phyloP scores from a whole-genome alignment of 2,329 filamentous ascomycete species.

The Sporothrix dimorphospora region DNA sequence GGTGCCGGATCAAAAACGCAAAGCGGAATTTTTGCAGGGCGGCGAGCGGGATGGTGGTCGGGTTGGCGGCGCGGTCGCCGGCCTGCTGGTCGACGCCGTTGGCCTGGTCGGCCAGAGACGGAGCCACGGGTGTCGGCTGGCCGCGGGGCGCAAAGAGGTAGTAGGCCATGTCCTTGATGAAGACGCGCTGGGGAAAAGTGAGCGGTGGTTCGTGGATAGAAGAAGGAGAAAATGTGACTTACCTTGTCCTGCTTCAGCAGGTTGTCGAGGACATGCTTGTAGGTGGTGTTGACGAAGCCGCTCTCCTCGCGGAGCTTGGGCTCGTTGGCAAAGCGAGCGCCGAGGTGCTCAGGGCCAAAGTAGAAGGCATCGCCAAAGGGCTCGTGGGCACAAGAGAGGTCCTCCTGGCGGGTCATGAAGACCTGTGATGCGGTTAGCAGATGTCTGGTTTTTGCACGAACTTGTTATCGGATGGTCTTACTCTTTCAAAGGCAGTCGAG shows the following conservation, averaged over 20 bases:
- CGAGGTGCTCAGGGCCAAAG: constrained; percentile 87
- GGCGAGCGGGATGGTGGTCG: constrained; percentile 77
- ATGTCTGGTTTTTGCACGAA: background rate
- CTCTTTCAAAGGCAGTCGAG: constrained; percentile 95
- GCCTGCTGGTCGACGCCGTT: constrained; percentile 43
- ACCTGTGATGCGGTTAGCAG: constrained; percentile 58
- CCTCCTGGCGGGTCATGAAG: constrained; percentile 91
- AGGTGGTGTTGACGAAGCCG: constrained; percentile 72
- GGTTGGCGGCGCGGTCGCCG: constrained; percentile 65
- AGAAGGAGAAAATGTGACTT: background rate
- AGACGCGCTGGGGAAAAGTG: constrained; percentile 80
- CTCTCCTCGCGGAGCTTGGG: constrained; percentile 57
- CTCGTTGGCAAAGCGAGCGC: constrained; percentile 76
- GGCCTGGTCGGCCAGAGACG: constrained; percentile 65
- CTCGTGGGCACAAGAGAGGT: constrained; percentile 84
- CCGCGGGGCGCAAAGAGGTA: constrained; percentile 80
- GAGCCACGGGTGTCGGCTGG: constrained; percentile 70
- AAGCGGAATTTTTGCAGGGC: constrained; percentile 84
- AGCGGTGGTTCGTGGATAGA: too few relatives aligned
- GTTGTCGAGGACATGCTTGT: constrained; percentile 74
- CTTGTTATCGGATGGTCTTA: constrained; percentile 44
- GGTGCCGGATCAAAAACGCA: constrained; percentile 95
- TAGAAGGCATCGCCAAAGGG: constrained; percentile 97
- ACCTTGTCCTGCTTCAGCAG: constrained; percentile 66
- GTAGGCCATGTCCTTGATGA: constrained; percentile 98